Percentiles rank a stretch among this genome's conserved stretches.
These are phyloP conservation scores for Plantago ovata DNA, from an alignment of 257 asterid species.

Conservation along the genomic window DNA sequence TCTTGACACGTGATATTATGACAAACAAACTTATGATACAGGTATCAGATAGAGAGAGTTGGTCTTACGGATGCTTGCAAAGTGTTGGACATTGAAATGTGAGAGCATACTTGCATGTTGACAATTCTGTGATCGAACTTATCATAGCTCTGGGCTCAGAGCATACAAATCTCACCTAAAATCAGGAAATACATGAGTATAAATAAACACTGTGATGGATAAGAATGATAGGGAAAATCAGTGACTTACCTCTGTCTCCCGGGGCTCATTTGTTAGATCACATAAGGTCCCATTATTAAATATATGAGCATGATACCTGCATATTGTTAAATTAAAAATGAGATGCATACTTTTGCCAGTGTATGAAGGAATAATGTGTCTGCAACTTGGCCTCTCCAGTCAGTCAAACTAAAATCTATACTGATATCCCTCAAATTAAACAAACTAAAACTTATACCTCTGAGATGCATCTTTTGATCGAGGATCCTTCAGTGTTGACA, in stretches of 20 bases:
- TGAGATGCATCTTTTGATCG: slow-evolving; percentile 99
- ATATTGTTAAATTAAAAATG: slow-evolving; percentile 15
- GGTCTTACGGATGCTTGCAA: slow-evolving; percentile 95
- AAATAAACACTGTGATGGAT: slow-evolving; percentile 12
- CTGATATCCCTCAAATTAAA: not conserved
- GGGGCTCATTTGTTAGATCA: slow-evolving; percentile 85
- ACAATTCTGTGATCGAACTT: slow-evolving; percentile 85
- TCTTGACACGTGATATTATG: too few relatives aligned
- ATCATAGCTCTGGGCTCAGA: slow-evolving; percentile 91
- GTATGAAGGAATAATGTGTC: too few relatives aligned
- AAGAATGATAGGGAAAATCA: slow-evolving; percentile 15
- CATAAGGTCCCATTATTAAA: slow-evolving; percentile 87
- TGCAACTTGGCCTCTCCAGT: too few relatives aligned
- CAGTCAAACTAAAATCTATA: too few relatives aligned
- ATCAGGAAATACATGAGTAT: slow-evolving; percentile 20
- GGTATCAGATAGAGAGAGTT: slow-evolving; percentile 16
- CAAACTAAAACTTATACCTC: slow-evolving; percentile 46
- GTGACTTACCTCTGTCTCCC: slow-evolving; percentile 79
- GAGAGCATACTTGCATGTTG: slow-evolving; percentile 97
- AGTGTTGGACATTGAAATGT: slow-evolving; percentile 92
- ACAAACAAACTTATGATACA: too few relatives aligned
- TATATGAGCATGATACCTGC: slow-evolving; percentile 88
- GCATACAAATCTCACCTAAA: slow-evolving; percentile 96
- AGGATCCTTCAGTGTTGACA: slow-evolving; percentile 85
- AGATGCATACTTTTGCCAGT: slow-evolving; percentile 8